A percentile compares a stretch with the other conserved stretches of the same genome.
Evolutionary conservation across 2,329 filamentous ascomycete genomes (phyloP).

Genomic region (Niveomyces coronatus): DNA sequence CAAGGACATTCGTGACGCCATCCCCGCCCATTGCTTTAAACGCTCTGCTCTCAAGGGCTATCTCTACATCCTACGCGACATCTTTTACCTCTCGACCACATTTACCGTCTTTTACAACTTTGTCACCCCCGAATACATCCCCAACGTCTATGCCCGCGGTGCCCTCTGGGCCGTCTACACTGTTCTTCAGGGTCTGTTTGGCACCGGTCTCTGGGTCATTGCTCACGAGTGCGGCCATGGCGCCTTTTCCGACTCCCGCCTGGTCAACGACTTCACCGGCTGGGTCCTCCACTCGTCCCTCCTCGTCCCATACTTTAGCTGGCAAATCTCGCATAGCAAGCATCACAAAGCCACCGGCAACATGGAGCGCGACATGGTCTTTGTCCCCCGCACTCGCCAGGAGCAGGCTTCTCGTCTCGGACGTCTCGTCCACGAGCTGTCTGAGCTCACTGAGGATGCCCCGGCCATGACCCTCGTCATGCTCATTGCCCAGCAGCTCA

Average conservation of each 20-base stretch:
- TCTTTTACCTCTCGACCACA: conserved; percentile 59
- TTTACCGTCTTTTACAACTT: conserved; percentile 87
- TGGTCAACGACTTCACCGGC: conserved; percentile 83
- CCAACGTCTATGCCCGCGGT: conserved; percentile 55
- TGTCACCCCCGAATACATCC: conserved; percentile 74
- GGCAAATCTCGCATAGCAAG: conserved; percentile 98
- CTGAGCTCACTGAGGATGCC: conserved; percentile 89
- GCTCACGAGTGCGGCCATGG: conserved; percentile 98
- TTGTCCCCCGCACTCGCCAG: conserved; percentile 85
- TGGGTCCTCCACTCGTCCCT: conserved; percentile 84
- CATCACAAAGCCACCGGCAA: conserved; percentile 99
- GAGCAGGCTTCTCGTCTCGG: conserved; percentile 68
- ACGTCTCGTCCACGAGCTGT: conserved; percentile 66
- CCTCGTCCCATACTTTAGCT: conserved; percentile 95
- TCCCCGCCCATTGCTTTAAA: conserved; percentile 94
- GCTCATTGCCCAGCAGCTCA: conserved; percentile 75
- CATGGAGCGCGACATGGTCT: conserved; percentile 98
- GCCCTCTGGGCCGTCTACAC: conserved; percentile 58
- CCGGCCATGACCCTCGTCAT: conserved; percentile 68
- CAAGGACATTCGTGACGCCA: conserved; percentile 94
- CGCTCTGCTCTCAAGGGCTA: conserved; percentile 68
- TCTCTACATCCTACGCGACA: conserved; percentile 75
- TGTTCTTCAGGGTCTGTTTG: conserved; percentile 82
- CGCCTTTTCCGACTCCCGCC: conserved; percentile 87
- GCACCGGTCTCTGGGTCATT: conserved; percentile 89